Conservation (phyloP, 306 rosid species). For the Cucumis cinereus region DNA sequence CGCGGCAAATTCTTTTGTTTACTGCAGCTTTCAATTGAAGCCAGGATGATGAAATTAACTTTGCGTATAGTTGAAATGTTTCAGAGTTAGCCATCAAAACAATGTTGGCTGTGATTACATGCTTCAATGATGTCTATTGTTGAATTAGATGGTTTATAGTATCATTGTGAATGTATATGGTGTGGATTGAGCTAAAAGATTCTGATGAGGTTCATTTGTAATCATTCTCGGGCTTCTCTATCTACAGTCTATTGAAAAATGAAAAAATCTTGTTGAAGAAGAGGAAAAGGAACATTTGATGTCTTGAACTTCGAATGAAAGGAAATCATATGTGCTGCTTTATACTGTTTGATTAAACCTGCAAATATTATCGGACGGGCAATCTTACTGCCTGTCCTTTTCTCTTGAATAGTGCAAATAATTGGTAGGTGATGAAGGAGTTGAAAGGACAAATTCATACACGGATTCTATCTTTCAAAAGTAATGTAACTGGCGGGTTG, state of each 20-base stretch:
- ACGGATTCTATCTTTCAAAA: not conserved
- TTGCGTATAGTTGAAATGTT: not conserved
- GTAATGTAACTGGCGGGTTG: not conserved
- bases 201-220: not conserved
- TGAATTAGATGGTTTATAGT: not conserved
- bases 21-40: not conserved
- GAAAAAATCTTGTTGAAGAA: not conserved
- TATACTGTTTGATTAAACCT: not conserved
- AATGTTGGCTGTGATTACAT: not conserved
- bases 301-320: not conserved
- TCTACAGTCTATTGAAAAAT: not conserved
- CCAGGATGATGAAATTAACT: not conserved
- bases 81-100: not conserved
- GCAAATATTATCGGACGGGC: not conserved
- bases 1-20: not conserved
- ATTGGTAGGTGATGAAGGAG: not conserved
- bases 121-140: not conserved
- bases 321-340: not conserved
- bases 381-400: not conserved
- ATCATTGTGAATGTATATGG: not conserved
- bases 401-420: not conserved
- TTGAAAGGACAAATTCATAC: not conserved
- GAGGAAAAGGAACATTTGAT: not conserved
- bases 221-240: not conserved
- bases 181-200: not conserved